Base-by-base conservation (phyloP, 129 eudicot species). In the Mikania micrantha region DNA sequence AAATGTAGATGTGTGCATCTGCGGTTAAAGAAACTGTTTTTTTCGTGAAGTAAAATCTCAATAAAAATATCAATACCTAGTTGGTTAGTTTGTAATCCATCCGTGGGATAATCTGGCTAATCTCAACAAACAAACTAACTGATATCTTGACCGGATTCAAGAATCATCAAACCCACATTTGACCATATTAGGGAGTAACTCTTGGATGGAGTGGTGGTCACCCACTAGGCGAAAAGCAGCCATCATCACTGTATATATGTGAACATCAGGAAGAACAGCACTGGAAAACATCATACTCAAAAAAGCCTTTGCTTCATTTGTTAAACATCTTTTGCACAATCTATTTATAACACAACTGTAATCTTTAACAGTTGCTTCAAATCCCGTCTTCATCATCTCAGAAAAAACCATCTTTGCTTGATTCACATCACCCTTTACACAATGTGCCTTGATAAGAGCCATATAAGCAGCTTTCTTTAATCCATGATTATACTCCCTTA, bases 391-490 rank as follows among this genome's bases (percentile, higher is more conserved):
- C 40, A 78, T 59, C 98, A 92, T 84, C 49, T 90, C 76, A 68
- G 20, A 42, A 67, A 92, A 92, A 20, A 86, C 79, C 10, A 25
- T 15, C 74, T 49, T 32, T 45, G 95, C 98, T 67, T 45, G 72
- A 20, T 11, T 42, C 42, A 42, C 85, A 82, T 86, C 85, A 10
- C 98, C 98, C 81, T 92, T 92, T 58, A 74, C 95, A 88, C 96
- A 92, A 80, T 88, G 87, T 24, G 98, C 98, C 83, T 86, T 86
- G 27, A 92, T 82, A 27, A 92, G 74, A 3, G 78, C 78, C 17
- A 74, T 84, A 67, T 88, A 92, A 35, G 89, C 89, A 76, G 70
- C 70, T 79, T 92, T 92, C 39, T 84, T 66, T 78, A 88, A 74
- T 19, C 19, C 50, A 69, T 84, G 28, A 39, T 80, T 69, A 67